phyloP scores from a whole-genome alignment of 1,284 basidiomycete species.

The Pseudozyma sp. region DNA sequence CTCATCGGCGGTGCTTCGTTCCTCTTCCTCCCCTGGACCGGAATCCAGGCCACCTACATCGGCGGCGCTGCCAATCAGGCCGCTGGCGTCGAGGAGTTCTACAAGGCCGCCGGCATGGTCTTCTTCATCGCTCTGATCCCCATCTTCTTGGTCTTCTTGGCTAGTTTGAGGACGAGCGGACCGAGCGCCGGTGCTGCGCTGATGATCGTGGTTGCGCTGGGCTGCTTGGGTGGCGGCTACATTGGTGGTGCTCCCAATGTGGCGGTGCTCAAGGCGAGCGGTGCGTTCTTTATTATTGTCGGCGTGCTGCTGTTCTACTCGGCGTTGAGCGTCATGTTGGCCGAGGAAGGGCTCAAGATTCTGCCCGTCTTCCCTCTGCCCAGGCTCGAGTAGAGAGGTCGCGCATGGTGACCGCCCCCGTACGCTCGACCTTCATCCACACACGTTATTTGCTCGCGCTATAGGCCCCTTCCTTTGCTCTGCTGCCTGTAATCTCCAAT shows the following conservation, averaged over 20 bases:
- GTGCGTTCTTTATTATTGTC: constrained; percentile 50
- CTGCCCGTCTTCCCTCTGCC: constrained; percentile 54
- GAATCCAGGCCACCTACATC: constrained; percentile 48
- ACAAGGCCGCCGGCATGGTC: constrained; percentile 38
- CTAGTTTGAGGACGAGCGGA: constrained; percentile 36
- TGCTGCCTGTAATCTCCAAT: no score
- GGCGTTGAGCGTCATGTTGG: constrained; percentile 40
- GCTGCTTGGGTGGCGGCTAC: constrained; percentile 30
- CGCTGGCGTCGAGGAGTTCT: constrained; percentile 21
- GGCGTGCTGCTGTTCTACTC: constrained; percentile 46
- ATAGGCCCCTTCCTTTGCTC: no score
- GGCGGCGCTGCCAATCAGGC: constrained; percentile 17
- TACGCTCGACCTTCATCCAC: no score
- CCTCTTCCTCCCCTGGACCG: constrained; percentile 58
- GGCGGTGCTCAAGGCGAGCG: constrained; percentile 27
- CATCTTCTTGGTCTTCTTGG: constrained; percentile 53
- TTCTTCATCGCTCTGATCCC: constrained; percentile 53
- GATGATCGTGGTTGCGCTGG: constrained; percentile 45
- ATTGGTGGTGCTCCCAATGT: constrained; percentile 22
- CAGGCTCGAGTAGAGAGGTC: constrained; percentile 34
- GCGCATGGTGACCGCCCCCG: no score
- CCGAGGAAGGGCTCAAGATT: constrained; percentile 50
- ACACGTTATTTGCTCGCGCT: no score
- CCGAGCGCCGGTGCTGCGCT: constrained; percentile 35
- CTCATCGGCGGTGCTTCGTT: constrained; percentile 39